phyloP scores from a whole-genome alignment of 2,329 filamentous ascomycete genomes.

The Fusarium succisae region DNA sequence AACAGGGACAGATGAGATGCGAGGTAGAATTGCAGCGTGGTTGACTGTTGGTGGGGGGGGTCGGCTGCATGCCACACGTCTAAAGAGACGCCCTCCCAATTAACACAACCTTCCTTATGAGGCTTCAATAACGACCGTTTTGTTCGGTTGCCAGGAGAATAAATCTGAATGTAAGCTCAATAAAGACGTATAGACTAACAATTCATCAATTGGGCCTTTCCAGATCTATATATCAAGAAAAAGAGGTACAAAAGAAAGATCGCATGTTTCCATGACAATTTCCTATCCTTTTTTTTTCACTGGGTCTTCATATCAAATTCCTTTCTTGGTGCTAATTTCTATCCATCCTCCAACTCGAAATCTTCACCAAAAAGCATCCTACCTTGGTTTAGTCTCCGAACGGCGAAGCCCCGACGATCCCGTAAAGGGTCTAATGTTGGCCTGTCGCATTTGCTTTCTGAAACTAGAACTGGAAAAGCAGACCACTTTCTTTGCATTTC shows the following conservation, averaged over 20 bases:
- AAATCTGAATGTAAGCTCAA: not conserved
- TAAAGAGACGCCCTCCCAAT: not conserved
- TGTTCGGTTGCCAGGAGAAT: not conserved
- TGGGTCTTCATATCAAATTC: constrained; percentile 20
- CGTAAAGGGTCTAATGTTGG: constrained; percentile 13
- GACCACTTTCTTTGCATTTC: constrained; percentile 21
- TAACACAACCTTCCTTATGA: not conserved
- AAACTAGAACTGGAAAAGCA: constrained; percentile 20
- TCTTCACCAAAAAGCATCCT: not conserved
- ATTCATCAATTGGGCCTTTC: not conserved
- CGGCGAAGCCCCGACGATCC: constrained; percentile 1
- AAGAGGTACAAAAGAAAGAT: constrained; percentile 16
- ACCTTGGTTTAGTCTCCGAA: constrained; percentile 28
- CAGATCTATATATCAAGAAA: constrained; percentile 27
- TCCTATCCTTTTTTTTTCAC: constrained; percentile 14
- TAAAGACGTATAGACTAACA: not conserved
- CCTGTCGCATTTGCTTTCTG: constrained; percentile 21
- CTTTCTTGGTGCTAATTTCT: constrained; percentile 6
- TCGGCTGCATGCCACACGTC: not conserved
- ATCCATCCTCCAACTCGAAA: not conserved
- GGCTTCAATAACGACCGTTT: not conserved
- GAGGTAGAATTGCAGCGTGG: constrained; percentile 1
- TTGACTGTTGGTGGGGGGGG: constrained; percentile 20
- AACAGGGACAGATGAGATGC: constrained; percentile 22
- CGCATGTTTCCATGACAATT: constrained; percentile 15